Evolutionary conservation across 1,284 basidiomycete genomes (phyloP), one percentile per base, ranked within the genome.

Genomic region (Cerrena zonata): DNA sequence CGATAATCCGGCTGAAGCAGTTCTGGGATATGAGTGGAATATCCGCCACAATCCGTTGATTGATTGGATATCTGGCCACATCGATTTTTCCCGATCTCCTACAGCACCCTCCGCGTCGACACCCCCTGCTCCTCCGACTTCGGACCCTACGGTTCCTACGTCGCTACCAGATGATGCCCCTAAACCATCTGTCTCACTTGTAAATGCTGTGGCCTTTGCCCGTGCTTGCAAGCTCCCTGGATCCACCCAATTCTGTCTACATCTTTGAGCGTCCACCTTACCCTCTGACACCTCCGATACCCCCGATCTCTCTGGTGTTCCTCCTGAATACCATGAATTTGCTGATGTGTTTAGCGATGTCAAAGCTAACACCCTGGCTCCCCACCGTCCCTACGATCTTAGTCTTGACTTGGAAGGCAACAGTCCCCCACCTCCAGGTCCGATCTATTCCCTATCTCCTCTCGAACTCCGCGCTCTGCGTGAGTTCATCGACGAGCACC

Each of bases 401-500:
- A 45, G 50, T 10, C 71, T 71, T 38, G 59, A 65, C 0, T 47
- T 71, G n/a, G 61, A 69, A 40, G 61, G 65, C 1, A 68, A 65
- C 2, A 62, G 55, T 23, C 15, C 43, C 12, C 70, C 69, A 3
- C 64, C 65, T 1, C 65, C 64, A 15, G 66, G 69, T 2, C 63
- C 61, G 1, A 56, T 71, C 25, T 73, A 72, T 52, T 50, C 56
- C 1, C 62, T 71, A 10, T 65, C 67, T 0, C 55, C 52, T 12
- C 47, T 53, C 2, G 69, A 74, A 59, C 63, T 59, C 4, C 55
- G 67, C n/a, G 63, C 64, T 0, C 57, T 74, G 1, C 50, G 49
- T 11, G 63, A 66, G n/a, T 73, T 68, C 51, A 47, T 76, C 42
- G 58, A 71, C 13, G 64, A 69, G 36, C 67, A 72, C 44, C 63